A percentile compares a stretch with the other conserved stretches of the same genome.
Evolutionary conservation across 1,284 basidiomycete species (phyloP).

Genomic region (Ustilago curta): DNA sequence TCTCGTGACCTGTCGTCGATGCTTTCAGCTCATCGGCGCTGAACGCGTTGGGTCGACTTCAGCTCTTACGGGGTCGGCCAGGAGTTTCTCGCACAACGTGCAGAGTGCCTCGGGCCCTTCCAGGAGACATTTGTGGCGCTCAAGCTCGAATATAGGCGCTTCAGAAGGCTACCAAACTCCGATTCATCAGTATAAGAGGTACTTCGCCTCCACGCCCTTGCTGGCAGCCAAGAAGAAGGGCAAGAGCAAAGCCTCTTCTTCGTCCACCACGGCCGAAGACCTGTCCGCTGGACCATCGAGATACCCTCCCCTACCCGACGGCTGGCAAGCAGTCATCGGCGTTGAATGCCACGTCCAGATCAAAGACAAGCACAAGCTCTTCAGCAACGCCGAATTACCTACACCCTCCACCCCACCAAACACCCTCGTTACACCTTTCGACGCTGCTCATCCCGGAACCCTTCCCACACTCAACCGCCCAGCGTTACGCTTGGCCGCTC

Average conservation of each 20-base stretch:
- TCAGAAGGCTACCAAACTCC: too few relatives aligned
- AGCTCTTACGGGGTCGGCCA: conserved; percentile 3
- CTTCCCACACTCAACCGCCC: conserved; percentile 82
- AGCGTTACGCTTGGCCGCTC: conserved; percentile 83
- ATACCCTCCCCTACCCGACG: conserved; percentile 51
- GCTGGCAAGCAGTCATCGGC: conserved; percentile 79
- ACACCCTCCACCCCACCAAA: conserved; percentile 76
- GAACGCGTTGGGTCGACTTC: conserved; percentile 10
- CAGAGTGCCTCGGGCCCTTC: not conserved
- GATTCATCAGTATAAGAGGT: not conserved
- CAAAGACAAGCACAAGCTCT: conserved; percentile 86
- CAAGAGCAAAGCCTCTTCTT: conserved; percentile 25
- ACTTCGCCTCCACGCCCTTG: not conserved
- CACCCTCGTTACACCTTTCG: conserved; percentile 82
- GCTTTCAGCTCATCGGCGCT: conserved; percentile 3
- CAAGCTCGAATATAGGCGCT: not conserved
- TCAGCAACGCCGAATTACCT: conserved; percentile 75
- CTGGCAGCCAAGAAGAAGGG: conserved; percentile 34
- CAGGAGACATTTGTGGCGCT: not conserved
- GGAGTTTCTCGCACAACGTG: not conserved
- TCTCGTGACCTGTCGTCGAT: conserved; percentile 17
- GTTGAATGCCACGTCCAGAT: conserved; percentile 97
- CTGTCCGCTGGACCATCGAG: conserved; percentile 11
- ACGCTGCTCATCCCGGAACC: conserved; percentile 92
- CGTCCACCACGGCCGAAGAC: not conserved